Evolutionary conservation across 2,329 filamentous ascomycete species (phyloP), one percentile per base, ranked within the genome.

Genomic region (Rutstroemia sp.): DNA sequence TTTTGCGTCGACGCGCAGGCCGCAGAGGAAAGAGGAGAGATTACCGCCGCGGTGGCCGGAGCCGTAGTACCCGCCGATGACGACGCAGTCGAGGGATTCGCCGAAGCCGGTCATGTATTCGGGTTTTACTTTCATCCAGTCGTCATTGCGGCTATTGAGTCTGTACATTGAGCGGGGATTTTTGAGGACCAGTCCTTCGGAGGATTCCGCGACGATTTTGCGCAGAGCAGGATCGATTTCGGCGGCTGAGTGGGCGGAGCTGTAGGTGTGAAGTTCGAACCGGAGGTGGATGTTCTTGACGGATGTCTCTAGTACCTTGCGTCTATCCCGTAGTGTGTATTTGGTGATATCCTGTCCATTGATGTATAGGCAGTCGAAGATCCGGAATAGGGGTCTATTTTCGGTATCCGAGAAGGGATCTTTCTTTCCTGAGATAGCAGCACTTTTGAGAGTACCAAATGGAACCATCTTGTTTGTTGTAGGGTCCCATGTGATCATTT

Each of bases 401-500:
- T 83, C 86, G 14, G 66, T 65, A 21, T 72, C 73, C 59, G 79
- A 77, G 57, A 81, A 85, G 0, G 85, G 86, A 61, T 92, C 90
- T 59, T 84, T 82, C 67, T 92, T 86, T 65, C 92, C 88, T 0
- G 85, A 79, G 34, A 95, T 72, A 0, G 92, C 92, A 0, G 92
- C 92, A 1, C 90, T 92, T 72, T 99, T 99, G 49, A 99, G 78
- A 0, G 90, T 95, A 7, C 94, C 94, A 70, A 99, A 99, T 0
- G 87, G 84, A 16, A 95, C 87, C 52, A 94, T 88, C 55, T 87
- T 87, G 72, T 96, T 88, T 50, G 88, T 78, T 46, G 86, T 83
- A 59, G 91, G 88, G 68, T 97, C 90, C 94, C 94, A 99, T 0
- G 92, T 96, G 57, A 99, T 91, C 94, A 99, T 99, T 70, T 99